Base-by-base conservation (phyloP, 2,329 filamentous ascomycete species). In the Celoporthe dispersa region DNA sequence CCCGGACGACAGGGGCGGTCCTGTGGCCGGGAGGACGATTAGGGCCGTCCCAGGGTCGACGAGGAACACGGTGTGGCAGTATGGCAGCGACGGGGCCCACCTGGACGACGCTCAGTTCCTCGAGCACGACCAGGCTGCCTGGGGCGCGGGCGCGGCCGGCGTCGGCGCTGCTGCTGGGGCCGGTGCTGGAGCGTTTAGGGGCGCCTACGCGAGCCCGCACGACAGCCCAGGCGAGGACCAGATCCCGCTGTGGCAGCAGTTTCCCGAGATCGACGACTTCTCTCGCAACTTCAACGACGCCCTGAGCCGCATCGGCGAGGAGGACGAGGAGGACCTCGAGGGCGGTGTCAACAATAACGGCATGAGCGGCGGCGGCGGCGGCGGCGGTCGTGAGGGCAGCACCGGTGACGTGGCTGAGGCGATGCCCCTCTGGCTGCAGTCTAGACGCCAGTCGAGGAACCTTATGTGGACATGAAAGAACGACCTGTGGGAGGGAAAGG, bases 351-450 rank as follows among this genome's bases (percentile, higher is more conserved):
- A 68, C 25, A 68, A 61, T 37, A 68, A 53, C 7, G 67, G 69
- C 14, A 73, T 74, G 51, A 67, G 64, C 25, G 67, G 64, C 28
- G 68, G 64, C n/a, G 44, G 39, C 1, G 67, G 61, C 25, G 68
- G 64, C n/a, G 44, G 33, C 1, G 62, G 70, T 8, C 44, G 44
- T 11, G 44, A 48, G 44, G 22, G 44, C 1, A 68, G 70, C 22
- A 66, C 60, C 48, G 73, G 70, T 19, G 65, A 55, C 41, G 5
- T 72, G 62, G 70, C 69, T n/a, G 71, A 65, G 65, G 68, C 41
- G 44, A 70, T 83, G 57, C 84, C 84, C 6, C 77, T 87, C 51
- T 87, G 85, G 85, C 85, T 87, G 77, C 85, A 87, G 77, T 86
- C 86, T 66, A 79, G 85, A 69, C 80, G 81, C 68, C 82, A 83